These are phyloP conservation scores for Komagataella ulmi DNA, from an alignment of 805 yeast species.

Conservation along the genomic window DNA sequence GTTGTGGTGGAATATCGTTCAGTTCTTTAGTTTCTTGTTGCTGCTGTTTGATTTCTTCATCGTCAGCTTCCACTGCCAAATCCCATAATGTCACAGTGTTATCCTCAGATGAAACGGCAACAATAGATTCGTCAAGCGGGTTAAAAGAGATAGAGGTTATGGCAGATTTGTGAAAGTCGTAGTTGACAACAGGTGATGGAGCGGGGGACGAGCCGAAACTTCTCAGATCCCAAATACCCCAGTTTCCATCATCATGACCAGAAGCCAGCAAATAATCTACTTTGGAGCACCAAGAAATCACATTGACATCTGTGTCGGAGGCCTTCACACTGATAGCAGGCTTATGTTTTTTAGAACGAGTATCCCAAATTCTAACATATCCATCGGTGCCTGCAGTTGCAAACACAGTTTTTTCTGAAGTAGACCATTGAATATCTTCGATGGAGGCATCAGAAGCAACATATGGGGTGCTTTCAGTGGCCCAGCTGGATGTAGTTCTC, in stretches of 20 bases:
- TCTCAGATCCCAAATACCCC: conserved; percentile 98
- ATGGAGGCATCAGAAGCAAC: conserved; percentile 60
- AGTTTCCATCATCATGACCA: conserved; percentile 94
- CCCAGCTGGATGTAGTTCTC: conserved; percentile 70
- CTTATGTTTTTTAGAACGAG: conserved; percentile 81
- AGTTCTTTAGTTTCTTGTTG: conserved; percentile 65
- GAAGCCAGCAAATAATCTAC: conserved; percentile 81
- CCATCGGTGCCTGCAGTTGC: conserved; percentile 95
- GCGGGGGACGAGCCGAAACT: conserved; percentile 44
- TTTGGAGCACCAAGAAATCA: conserved; percentile 88
- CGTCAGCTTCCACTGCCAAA: conserved; percentile 96
- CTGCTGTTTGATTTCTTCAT: conserved; percentile 88
- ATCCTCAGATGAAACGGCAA: conserved; percentile 94
- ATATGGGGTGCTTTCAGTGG: conserved; percentile 75
- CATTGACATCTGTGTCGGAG: conserved; percentile 77
- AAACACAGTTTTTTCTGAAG: conserved; percentile 82
- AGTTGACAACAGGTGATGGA: conserved; percentile 77
- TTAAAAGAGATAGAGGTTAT: conserved; percentile 89
- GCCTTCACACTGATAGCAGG: conserved; percentile 83
- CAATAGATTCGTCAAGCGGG: conserved; percentile 88
- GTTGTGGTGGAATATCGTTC: conserved; percentile 87
- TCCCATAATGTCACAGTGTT: conserved; percentile 97
- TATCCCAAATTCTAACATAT: conserved; percentile 88
- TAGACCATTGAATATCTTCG: conserved; percentile 96
- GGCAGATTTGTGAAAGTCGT: conserved; percentile 89